Conservation (phyloP, 805 yeast species). For the Lachancea mirantina region DNA sequence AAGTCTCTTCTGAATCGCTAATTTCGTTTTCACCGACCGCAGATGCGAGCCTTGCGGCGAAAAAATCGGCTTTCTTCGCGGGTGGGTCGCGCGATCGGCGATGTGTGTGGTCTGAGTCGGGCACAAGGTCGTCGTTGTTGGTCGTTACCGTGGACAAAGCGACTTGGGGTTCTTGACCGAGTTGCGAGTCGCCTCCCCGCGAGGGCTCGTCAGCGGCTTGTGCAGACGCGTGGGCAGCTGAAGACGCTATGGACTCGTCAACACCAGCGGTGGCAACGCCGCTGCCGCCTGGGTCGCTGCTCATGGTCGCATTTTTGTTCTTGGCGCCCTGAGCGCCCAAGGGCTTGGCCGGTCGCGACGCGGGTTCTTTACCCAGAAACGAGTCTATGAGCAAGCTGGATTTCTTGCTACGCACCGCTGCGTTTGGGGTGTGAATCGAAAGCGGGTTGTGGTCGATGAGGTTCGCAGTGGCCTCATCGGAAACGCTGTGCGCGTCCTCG, state of each 20-base stretch:
- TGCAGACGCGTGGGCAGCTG: background rate
- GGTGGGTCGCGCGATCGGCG: slow-evolving; percentile 8
- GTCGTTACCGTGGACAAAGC: background rate
- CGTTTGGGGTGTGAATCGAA: slow-evolving; percentile 22
- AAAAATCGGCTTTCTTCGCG: slow-evolving; percentile 74
- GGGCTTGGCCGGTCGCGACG: slow-evolving; percentile 1
- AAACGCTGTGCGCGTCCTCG: slow-evolving; percentile 11
- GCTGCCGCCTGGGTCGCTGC: background rate
- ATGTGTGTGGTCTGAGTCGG: background rate
- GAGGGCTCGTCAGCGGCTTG: slow-evolving; percentile 4
- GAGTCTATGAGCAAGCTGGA: slow-evolving; percentile 29
- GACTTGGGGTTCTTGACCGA: slow-evolving; percentile 1
- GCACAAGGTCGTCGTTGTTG: slow-evolving; percentile 1
- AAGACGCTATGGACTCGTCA: background rate
- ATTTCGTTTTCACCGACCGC: slow-evolving; percentile 88
- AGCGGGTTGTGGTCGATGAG: slow-evolving; percentile 26
- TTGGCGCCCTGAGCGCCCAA: background rate
- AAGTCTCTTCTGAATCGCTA: slow-evolving; percentile 88
- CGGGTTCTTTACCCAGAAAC: slow-evolving; percentile 6
- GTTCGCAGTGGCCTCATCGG: slow-evolving; percentile 19
- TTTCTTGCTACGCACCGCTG: slow-evolving; percentile 32
- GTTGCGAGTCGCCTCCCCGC: slow-evolving; percentile 1
- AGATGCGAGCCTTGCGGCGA: slow-evolving; percentile 89
- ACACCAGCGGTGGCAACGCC: background rate
- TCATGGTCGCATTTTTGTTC: background rate